Conservation (phyloP, 352 stramenopile species). For the Phytophthora melonis region DNA sequence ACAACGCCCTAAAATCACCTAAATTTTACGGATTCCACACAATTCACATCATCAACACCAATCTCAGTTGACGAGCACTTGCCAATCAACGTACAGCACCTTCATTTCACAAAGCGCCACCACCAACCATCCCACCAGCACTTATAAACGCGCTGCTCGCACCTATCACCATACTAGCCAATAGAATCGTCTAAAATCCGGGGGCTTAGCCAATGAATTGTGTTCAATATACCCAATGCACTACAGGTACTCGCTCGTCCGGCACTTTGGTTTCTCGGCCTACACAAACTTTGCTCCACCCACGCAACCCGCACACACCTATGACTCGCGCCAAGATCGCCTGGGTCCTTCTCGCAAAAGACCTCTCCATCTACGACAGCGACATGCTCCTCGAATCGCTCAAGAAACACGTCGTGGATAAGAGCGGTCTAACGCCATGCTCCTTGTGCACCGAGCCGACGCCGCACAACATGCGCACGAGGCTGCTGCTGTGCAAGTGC, state of each 20-base stretch:
- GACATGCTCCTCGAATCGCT: not conserved
- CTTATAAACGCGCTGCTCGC: not conserved
- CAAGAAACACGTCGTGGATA: not conserved
- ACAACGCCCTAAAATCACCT: too few species aligned
- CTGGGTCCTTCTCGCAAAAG: not conserved
- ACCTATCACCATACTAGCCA: not conserved
- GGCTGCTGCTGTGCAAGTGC: not conserved
- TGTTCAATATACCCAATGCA: not conserved
- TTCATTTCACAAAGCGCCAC: not conserved
- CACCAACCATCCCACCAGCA: slow-evolving; percentile 6
- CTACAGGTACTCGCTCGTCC: too few species aligned
- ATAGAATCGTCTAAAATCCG: not conserved
- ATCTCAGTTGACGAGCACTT: not conserved
- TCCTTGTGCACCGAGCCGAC: not conserved
- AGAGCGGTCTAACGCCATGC: not conserved
- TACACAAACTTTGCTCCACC: not conserved
- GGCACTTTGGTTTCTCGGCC: slow-evolving; percentile 1
- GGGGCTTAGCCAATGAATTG: slow-evolving; percentile 1
- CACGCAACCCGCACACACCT: not conserved
- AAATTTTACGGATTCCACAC: too few species aligned
- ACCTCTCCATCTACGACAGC: not conserved
- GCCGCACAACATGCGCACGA: not conserved
- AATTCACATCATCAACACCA: slow-evolving; percentile 14
- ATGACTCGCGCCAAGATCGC: not conserved
- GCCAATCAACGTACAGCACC: slow-evolving; percentile 1